These are phyloP conservation scores for Huiozyma naganishii DNA, from an alignment of 805 yeast genomes.

Conservation along the genomic window DNA sequence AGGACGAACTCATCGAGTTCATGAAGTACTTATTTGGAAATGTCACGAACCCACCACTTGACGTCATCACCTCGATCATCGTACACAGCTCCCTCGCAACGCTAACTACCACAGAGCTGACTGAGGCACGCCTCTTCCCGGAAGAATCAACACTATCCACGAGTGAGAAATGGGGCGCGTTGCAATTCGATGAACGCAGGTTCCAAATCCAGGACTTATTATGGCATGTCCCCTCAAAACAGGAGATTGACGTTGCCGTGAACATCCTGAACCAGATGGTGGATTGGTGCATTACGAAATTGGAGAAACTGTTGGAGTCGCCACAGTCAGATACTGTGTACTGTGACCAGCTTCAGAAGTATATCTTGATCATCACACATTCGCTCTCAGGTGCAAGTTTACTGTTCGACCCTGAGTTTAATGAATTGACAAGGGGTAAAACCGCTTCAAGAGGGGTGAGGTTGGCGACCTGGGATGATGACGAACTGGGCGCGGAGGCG, in stretches of 20 bases:
- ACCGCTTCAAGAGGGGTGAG: conserved; percentile 6
- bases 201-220: conserved; percentile 44
- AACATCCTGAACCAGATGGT: conserved; percentile 44
- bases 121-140: conserved; percentile 46
- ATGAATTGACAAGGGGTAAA: conserved; percentile 17
- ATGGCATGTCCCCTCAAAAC: conserved; percentile 65
- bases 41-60: conserved; percentile 43
- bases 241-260: conserved; percentile 51
- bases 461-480: conserved; percentile 24
- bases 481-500: conserved; percentile 28
- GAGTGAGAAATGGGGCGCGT: conserved; percentile 65
- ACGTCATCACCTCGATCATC: conserved; percentile 48
- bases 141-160: conserved; percentile 30
- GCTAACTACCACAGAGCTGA: conserved; percentile 47
- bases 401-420: conserved; percentile 63
- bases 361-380: conserved; percentile 48
- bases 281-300: conserved; percentile 32
- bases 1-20: conserved; percentile 35
- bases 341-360: conserved; percentile 46
- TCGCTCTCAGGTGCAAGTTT: conserved; percentile 60
- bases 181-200: conserved; percentile 45
- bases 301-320: conserved; percentile 27
- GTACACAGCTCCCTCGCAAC: conserved; percentile 59
- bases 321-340: conserved; percentile 16
- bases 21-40: conserved; percentile 21